Evolutionary conservation across 768 basidiomycete species (phyloP).

Genomic region (Jaapia argillacea): DNA sequence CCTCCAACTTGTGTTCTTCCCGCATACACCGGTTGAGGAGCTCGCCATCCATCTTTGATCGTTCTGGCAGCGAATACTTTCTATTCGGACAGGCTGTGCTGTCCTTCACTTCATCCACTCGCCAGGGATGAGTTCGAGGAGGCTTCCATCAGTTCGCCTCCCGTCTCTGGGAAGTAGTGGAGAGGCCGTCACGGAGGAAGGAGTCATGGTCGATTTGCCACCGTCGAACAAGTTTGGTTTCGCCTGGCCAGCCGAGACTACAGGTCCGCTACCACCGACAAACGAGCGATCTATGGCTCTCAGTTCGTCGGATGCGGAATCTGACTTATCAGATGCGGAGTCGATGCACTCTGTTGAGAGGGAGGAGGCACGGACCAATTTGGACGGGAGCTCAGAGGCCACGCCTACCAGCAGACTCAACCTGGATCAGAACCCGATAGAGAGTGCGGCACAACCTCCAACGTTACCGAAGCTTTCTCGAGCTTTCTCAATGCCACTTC

Average conservation of each 20-base stretch:
- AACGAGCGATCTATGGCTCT: conserved; percentile 23
- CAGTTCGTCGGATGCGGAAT: conserved; percentile 43
- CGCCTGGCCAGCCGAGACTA: conserved; percentile 42
- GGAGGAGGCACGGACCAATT: conserved; percentile 3
- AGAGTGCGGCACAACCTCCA: conserved; percentile 18
- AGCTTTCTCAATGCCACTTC: conserved; percentile 72
- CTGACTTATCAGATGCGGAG: conserved; percentile 39
- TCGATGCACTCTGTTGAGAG: not conserved
- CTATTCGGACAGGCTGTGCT: no score
- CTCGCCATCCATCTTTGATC: no score
- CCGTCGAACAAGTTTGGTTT: conserved; percentile 49
- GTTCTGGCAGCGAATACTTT: no score
- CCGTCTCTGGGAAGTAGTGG: conserved; percentile 26
- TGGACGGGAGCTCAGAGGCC: conserved; percentile 17
- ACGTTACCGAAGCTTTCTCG: conserved; percentile 53
- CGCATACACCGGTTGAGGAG: no score
- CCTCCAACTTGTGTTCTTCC: no score
- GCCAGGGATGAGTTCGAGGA: no score
- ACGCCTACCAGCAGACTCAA: conserved; percentile 21
- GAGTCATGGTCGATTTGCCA: conserved; percentile 34
- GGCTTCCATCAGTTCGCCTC: conserved; percentile 41
- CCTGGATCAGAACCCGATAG: conserved; percentile 21
- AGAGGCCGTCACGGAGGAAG: conserved; percentile 30
- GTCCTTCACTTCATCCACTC: no score
- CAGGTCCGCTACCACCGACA: conserved; percentile 25